A percentile compares a stretch with the other conserved stretches of the same genome.
These are phyloP conservation scores for Omphalea diandra DNA, from an alignment of 441 rosid species.

Conservation along the genomic window DNA sequence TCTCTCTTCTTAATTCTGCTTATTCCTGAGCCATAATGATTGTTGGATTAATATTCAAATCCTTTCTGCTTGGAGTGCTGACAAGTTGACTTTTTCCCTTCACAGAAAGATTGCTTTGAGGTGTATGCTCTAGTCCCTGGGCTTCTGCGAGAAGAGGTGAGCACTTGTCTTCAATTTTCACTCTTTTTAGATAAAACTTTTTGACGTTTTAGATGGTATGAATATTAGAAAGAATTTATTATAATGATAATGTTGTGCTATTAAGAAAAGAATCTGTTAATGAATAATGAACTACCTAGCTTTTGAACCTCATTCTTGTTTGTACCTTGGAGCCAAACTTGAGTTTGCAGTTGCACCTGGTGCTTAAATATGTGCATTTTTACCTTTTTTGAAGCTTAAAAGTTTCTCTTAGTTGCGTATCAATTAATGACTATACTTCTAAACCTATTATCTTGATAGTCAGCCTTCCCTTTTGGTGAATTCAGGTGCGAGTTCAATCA, in stretches of 20 bases:
- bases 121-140: conserved; percentile 90
- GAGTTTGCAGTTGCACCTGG: not conserved
- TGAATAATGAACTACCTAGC: no score
- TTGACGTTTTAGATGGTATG: not conserved
- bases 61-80: conserved; percentile 27
- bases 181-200: not conserved
- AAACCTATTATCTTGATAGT: conserved; percentile 2
- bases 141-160: conserved; percentile 82
- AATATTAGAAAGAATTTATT: not conserved
- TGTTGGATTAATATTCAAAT: conserved; percentile 5
- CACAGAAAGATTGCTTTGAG: conserved; percentile 81
- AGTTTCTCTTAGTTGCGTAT: not conserved
- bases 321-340: not conserved
- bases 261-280: no score
- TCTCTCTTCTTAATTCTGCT: conserved; percentile 5
- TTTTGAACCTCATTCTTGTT: not conserved
- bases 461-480: conserved; percentile 10
- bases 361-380: not conserved
- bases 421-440: not conserved
- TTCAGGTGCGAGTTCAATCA: conserved; percentile 81
- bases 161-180: conserved; percentile 26
- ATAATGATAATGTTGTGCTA: not conserved
- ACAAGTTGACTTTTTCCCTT: conserved; percentile 24
- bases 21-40: not conserved
- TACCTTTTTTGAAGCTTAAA: not conserved